Base-by-base conservation (phyloP, 768 basidiomycete species). In the Panaeolus cyanescens region DNA sequence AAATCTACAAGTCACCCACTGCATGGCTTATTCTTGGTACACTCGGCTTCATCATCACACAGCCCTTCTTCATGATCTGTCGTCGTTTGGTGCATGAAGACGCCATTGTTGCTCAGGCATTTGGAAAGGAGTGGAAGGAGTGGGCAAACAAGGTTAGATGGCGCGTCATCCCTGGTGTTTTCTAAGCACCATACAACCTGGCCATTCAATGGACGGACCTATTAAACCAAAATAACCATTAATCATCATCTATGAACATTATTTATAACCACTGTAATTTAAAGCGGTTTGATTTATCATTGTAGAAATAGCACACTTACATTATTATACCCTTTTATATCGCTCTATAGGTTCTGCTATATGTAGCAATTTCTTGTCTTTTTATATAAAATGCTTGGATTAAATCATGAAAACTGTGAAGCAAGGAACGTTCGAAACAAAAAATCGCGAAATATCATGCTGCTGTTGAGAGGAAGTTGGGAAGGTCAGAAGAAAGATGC, bases 81-180 rank as follows among this genome's bases (percentile, higher is more conserved):
- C 30, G 56, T 37, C 33, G 22, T 39, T 30, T 58, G 17, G 36
- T 32, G 2, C 31, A 39, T 4, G 56, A 58, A 19, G 56, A 58
- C 20, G 30, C 31, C 22, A 58, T 58, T 28, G 40, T 58, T 17
- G 40, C 31, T 32, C 33, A 39, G 12, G 56, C 37, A 58, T 58
- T 58, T 30, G 56, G 56, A 42, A 39, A 37, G 17, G 56, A 58
- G 40, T 58, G 56, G 56, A 42, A 58, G 39, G 56, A 32, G 25
- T 58, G 56, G 56, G 56, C 56, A 15, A 42, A 32, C 56, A 58
- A 39, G 13, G 56, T 58, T 28, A 50, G 45, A 50, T 50, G 45
- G 45, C 45, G 45, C 25, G 45, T 50, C 45, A 50, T 50, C 6
- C 45, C 45, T 6, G 45, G 45, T 13, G 45, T 50, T 12, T 50